Conservation (phyloP, 345 rosid species). For the Tarenaya hassleriana region DNA sequence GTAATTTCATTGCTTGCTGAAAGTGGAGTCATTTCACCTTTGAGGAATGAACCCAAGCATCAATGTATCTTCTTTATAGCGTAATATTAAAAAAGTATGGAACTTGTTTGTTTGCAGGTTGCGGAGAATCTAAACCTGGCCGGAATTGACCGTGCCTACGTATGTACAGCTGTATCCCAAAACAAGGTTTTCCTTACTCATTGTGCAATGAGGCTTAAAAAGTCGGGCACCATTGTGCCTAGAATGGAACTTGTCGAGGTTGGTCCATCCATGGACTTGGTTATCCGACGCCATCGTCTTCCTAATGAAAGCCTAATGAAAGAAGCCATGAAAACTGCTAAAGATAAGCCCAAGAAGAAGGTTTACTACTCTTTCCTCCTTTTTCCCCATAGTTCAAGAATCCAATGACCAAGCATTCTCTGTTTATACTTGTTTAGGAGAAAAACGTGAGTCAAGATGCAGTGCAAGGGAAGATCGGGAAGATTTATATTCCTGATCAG, state of each 20-base stretch:
- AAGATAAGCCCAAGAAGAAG: conserved; percentile 85
- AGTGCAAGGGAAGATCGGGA: conserved; percentile 58
- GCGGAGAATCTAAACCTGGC: conserved; percentile 79
- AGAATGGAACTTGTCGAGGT: conserved; percentile 87
- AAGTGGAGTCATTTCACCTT: not conserved
- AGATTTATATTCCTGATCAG: conserved; percentile 89
- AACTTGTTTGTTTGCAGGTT: conserved; percentile 44
- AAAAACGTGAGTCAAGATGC: conserved; percentile 69
- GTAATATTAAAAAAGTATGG: conserved; percentile 10
- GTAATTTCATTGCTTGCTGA: not conserved
- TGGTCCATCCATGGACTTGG: conserved; percentile 95
- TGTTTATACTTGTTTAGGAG: conserved; percentile 35
- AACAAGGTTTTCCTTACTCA: conserved; percentile 61
- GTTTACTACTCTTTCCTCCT: conserved; percentile 22
- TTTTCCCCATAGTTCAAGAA: not conserved
- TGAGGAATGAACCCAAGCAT: not conserved
- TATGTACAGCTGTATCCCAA: conserved; percentile 77
- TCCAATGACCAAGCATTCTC: not conserved
- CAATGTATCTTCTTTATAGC: not conserved
- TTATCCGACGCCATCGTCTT: conserved; percentile 79
- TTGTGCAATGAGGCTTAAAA: conserved; percentile 78
- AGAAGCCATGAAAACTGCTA: conserved; percentile 74
- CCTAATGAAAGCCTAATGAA: conserved; percentile 73
- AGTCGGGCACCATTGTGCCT: conserved; percentile 82
- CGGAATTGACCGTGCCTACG: conserved; percentile 75